Percentiles rank a stretch among this genome's conserved stretches.
These are phyloP conservation scores for Aethionema arabicum DNA, from an alignment of 345 rosid species.

Conservation along the genomic window DNA sequence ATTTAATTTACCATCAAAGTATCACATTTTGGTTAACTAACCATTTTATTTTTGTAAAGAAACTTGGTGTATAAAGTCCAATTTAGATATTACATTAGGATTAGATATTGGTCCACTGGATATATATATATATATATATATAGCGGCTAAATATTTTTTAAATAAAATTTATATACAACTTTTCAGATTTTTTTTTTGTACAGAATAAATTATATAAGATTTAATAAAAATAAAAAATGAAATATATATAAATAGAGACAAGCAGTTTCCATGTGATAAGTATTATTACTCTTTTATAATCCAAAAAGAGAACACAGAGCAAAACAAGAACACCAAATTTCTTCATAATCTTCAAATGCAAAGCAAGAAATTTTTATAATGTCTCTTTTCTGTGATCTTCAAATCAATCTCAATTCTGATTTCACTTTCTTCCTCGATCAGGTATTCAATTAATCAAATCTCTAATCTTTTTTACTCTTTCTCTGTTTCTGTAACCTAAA, in stretches of 20 bases:
- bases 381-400: slow-evolving; percentile 50
- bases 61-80: background rate
- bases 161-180: too few species aligned
- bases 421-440: slow-evolving; percentile 54
- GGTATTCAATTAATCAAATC: slow-evolving; percentile 36
- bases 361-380: slow-evolving; percentile 36
- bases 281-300: slow-evolving; percentile 34
- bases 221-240: background rate
- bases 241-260: slow-evolving; percentile 24
- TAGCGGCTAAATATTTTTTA: background rate
- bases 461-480: background rate
- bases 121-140: background rate
- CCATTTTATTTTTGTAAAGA: too few species aligned
- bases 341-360: slow-evolving; percentile 38
- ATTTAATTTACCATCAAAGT: background rate
- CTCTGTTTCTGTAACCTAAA: background rate
- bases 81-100: background rate
- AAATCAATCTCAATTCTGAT: slow-evolving; percentile 45
- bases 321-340: slow-evolving; percentile 23
- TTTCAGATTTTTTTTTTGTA: too few species aligned
- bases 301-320: slow-evolving; percentile 26
- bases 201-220: too few species aligned
- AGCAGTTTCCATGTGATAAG: slow-evolving; percentile 34
- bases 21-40: too few species aligned
- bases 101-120: slow-evolving; percentile 19